A percentile compares a stretch with the other conserved stretches of the same genome.
phyloP scores from a whole-genome alignment of 2,329 filamentous ascomycete species.

The Aspergillus texensis region DNA sequence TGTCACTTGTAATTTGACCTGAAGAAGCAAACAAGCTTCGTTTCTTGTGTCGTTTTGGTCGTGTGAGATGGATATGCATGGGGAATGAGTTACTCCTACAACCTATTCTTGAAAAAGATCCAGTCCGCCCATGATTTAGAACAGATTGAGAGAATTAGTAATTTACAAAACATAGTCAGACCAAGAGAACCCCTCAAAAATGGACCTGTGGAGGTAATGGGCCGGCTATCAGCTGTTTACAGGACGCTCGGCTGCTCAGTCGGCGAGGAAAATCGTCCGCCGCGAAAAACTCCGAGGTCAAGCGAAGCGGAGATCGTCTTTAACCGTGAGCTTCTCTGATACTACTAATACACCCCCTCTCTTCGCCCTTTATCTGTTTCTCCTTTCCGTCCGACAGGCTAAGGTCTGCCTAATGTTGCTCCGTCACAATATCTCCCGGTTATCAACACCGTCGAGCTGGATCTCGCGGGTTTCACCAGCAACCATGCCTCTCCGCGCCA shows the following conservation, averaged over 20 bases:
- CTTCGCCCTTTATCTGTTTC: slow-evolving; percentile 16
- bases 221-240: not conserved
- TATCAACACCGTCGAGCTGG: slow-evolving; percentile 49
- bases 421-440: slow-evolving; percentile 41
- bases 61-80: not conserved
- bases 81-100: not conserved
- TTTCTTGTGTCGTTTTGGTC: slow-evolving; percentile 1
- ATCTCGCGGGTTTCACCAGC: slow-evolving; percentile 46
- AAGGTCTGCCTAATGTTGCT: slow-evolving; percentile 46
- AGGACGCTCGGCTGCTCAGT: slow-evolving; percentile 11
- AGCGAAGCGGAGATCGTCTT: slow-evolving; percentile 28
- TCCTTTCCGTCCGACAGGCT: slow-evolving; percentile 16
- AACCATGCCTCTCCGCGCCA: slow-evolving; percentile 80
- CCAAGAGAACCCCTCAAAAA: not conserved
- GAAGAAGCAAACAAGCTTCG: not conserved
- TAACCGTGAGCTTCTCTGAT: slow-evolving; percentile 28
- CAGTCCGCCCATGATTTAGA: not conserved
- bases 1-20: slow-evolving; percentile 6
- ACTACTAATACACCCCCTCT: slow-evolving; percentile 16
- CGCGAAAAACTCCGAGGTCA: slow-evolving; percentile 37
- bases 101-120: not conserved
- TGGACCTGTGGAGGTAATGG: not conserved
- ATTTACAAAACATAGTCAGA: not conserved
- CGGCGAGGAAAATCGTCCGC: slow-evolving; percentile 24
- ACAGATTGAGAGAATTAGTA: not conserved